Evolutionary conservation across 2,329 filamentous ascomycete species (phyloP), one percentile per base, ranked within the genome.

Genomic region (Clonostachys byssicola): DNA sequence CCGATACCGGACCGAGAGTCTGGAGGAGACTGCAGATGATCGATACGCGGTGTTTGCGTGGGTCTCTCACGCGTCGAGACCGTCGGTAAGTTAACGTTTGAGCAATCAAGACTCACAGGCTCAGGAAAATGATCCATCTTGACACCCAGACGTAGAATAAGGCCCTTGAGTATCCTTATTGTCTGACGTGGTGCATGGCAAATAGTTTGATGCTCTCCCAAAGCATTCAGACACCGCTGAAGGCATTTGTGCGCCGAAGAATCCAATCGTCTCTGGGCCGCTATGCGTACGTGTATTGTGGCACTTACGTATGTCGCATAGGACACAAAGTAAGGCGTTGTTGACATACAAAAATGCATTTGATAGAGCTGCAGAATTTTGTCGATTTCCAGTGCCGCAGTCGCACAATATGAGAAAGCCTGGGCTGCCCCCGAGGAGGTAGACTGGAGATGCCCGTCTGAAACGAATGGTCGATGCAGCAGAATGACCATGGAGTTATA

Each of bases 281-380:
- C 74, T 6, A 75, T 72, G 4, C 75, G 73, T 1, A 70, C 71
- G 44, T 75, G 70, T 16, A 80, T 78, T 0, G 75, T 80, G 0
- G 74, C 75, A 5, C 70, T 69, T 1, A 79, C 74, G 48, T 80
- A 81, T 0, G 74, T 78, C 0, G 78, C 74, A 54, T 81, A 81
- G 0, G 73, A 76, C 16, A 80, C 68, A 2, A 80, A 59, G 47
- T 80, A 80, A 0, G 77, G 77, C 0, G 77, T 73, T 12, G 67
- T 59, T 12, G 64, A 60, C 2, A 77, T 63, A 1, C 68, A 72
- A 39, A 75, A 79, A 0, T 66, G 60, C 33, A 60, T 57, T 20
- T 75, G 64, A 41, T 78, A 78, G 6, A 64, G 60, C 17, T 67
- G 64, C 0, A 78, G 53, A 0, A 79, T 56, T 4, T 60, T 57